phyloP scores from a whole-genome alignment of 1,139 yeast species.

The Debaryomyces psychrophilus region DNA sequence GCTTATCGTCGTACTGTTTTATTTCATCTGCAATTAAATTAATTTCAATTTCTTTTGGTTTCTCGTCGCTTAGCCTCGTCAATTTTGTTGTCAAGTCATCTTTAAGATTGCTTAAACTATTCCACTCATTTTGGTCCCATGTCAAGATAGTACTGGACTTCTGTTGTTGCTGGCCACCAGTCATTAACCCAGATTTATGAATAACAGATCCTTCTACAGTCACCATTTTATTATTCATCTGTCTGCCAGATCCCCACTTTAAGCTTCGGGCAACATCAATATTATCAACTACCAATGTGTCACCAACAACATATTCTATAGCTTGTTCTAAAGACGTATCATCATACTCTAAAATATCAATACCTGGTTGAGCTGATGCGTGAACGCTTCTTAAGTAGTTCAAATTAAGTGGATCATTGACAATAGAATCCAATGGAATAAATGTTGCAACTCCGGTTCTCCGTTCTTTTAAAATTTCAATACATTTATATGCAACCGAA shows the following conservation, averaged over 20 bases:
- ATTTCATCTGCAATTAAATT: slow-evolving; percentile 60
- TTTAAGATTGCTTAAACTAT: slow-evolving; percentile 57
- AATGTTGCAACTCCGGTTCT: slow-evolving; percentile 85
- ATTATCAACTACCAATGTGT: slow-evolving; percentile 77
- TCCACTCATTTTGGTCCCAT: slow-evolving; percentile 80
- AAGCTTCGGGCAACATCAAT: slow-evolving; percentile 69
- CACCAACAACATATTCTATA: slow-evolving; percentile 77
- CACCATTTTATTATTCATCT: slow-evolving; percentile 68
- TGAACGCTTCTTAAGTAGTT: slow-evolving; percentile 62
- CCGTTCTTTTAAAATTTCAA: slow-evolving; percentile 81
- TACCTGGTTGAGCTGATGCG: slow-evolving; percentile 59
- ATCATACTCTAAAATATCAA: slow-evolving; percentile 76
- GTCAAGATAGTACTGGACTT: slow-evolving; percentile 35
- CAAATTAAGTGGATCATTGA: slow-evolving; percentile 54
- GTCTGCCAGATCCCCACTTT: slow-evolving; percentile 59
- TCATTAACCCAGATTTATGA: slow-evolving; percentile 86
- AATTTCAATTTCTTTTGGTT: slow-evolving; percentile 60
- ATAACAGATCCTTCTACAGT: slow-evolving; percentile 84
- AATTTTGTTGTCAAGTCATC: slow-evolving; percentile 63
- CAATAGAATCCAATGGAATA: slow-evolving; percentile 81
- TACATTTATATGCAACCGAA: slow-evolving; percentile 79
- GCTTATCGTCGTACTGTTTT: slow-evolving; percentile 53
- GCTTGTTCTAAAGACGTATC: slow-evolving; percentile 70
- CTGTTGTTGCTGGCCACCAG: slow-evolving; percentile 71
- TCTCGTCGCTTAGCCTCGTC: slow-evolving; percentile 48